A percentile compares a stretch with the other conserved stretches of the same genome.
phyloP scores from a whole-genome alignment of 2,329 filamentous ascomycete genomes.

The Stemphylium vesicarium region DNA sequence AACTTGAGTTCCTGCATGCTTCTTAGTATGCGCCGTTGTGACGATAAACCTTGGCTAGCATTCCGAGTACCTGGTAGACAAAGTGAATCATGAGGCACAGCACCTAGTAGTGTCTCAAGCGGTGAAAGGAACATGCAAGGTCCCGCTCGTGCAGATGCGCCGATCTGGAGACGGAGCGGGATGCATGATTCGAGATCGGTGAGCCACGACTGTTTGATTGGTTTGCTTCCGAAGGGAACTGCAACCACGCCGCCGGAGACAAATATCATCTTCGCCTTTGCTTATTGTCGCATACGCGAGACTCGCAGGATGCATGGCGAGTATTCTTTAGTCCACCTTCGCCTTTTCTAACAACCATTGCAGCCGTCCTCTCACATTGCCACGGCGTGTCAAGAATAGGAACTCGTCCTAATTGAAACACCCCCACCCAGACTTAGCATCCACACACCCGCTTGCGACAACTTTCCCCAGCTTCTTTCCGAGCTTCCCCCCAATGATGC shows the following conservation, averaged over 20 bases:
- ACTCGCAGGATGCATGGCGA: neutral
- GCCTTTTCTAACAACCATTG: neutral
- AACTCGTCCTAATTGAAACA: too few relatives aligned
- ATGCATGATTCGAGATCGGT: slow-evolving; percentile 17
- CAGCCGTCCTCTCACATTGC: too few relatives aligned
- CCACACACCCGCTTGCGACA: neutral
- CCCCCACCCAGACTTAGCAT: too few relatives aligned
- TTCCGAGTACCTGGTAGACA: slow-evolving; percentile 4
- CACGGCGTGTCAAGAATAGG: too few relatives aligned
- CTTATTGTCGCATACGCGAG: neutral
- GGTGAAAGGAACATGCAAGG: slow-evolving; percentile 23
- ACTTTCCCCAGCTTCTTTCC: neutral
- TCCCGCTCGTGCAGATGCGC: slow-evolving; percentile 23
- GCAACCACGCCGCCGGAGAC: neutral
- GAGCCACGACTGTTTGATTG: slow-evolving; percentile 17
- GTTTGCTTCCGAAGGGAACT: slow-evolving; percentile 9
- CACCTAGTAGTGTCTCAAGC: slow-evolving; percentile 9
- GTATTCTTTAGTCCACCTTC: neutral
- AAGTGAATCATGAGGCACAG: slow-evolving; percentile 7
- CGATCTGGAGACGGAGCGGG: slow-evolving; percentile 15
- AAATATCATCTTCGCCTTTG: neutral
- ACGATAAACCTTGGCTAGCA: neutral
- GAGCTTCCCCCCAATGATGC: neutral
- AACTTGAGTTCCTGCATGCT: neutral
- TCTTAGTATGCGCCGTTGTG: neutral